Percentiles rank a stretch among this genome's conserved stretches.
Conservation (phyloP, 306 rosid species). For the Lablab purpureus region DNA sequence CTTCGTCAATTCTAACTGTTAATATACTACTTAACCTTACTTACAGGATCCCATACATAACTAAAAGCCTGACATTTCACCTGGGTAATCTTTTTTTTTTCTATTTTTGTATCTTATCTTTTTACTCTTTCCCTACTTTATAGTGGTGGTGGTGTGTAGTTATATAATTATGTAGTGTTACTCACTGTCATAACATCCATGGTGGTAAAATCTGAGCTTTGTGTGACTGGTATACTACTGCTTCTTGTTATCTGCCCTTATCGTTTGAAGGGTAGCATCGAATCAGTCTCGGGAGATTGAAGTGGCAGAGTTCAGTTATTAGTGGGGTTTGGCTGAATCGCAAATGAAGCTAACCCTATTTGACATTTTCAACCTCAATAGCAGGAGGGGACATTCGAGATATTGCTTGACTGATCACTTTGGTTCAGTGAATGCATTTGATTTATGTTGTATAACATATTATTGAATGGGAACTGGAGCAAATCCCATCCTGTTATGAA, state of each 20-base stretch:
- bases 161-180: conserved; percentile 62
- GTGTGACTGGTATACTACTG: conserved; percentile 39
- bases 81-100: conserved; percentile 40
- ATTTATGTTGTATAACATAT: conserved; percentile 56
- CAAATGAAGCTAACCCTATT: conserved; percentile 47
- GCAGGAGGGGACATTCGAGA: conserved; percentile 47
- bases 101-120: conserved; percentile 34
- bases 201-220: conserved; percentile 58
- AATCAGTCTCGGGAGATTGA: conserved; percentile 49
- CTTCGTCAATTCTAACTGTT: conserved; percentile 70
- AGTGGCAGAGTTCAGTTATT: conserved; percentile 50
- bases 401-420: conserved; percentile 51
- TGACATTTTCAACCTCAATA: conserved; percentile 52
- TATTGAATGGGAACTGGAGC: conserved; percentile 55
- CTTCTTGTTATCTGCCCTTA: conserved; percentile 24
- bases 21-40: conserved; percentile 62
- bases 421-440: conserved; percentile 53
- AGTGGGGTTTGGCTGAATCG: conserved; percentile 55
- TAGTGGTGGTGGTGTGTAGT: conserved; percentile 68
- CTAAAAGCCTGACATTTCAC: conserved; percentile 67
- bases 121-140: conserved; percentile 42
- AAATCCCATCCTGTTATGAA: conserved; percentile 57
- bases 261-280: conserved; percentile 42
- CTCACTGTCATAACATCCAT: conserved; percentile 55
- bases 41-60: conserved; percentile 66